phyloP scores from a whole-genome alignment of 2,329 filamentous ascomycete genomes.

The Fusarium anthophilum region DNA sequence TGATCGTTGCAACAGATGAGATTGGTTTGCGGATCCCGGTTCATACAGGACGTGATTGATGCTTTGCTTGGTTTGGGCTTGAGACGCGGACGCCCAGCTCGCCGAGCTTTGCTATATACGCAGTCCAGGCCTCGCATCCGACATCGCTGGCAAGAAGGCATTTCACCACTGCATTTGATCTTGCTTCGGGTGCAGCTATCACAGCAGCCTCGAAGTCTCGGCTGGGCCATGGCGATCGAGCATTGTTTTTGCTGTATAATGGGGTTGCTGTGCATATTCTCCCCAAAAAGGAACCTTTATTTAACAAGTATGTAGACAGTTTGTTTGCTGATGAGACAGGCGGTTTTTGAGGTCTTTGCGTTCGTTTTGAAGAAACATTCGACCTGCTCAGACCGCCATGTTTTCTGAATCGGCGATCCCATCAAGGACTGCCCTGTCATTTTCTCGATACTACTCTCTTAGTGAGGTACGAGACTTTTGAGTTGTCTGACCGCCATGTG shows the following conservation, averaged over 20 bases:
- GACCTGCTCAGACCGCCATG: not conserved
- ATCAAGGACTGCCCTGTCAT: not conserved
- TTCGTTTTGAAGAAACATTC: no score
- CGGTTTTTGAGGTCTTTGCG: not conserved
- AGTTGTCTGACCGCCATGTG: not conserved
- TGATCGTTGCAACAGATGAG: no score
- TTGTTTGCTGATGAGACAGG: not conserved
- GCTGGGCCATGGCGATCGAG: fast-evolving
- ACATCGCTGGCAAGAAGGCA: not conserved
- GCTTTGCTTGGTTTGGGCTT: not conserved
- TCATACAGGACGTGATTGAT: not conserved
- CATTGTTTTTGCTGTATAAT: not conserved
- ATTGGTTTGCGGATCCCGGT: fast-evolving
- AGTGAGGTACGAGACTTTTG: not conserved
- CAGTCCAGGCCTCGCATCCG: not conserved
- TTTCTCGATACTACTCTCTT: no score
- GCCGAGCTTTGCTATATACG: not conserved
- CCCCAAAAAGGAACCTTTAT: fast-evolving
- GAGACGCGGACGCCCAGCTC: not conserved
- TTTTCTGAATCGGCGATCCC: no score
- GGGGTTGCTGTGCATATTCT: no score
- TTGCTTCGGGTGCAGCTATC: not conserved
- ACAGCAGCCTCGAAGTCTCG: not conserved
- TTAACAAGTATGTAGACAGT: not conserved
- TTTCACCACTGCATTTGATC: not conserved